Evolutionary conservation across 2,329 filamentous ascomycete species (phyloP).

Genomic region (Anisogramma anomala): DNA sequence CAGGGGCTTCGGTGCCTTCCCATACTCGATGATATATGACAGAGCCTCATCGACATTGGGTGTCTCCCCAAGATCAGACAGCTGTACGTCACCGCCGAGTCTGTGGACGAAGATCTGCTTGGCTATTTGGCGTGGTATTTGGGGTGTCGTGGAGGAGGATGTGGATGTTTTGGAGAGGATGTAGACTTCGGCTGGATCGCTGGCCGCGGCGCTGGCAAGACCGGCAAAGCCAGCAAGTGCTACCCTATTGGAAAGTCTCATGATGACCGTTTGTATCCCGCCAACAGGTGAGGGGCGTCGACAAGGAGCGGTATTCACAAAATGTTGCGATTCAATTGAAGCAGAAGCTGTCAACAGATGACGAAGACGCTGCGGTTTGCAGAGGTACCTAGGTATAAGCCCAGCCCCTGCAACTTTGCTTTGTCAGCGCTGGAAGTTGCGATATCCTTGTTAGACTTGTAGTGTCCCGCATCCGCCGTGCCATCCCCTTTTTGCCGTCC

Average conservation of each 20-base stretch:
- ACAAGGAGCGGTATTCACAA: not conserved
- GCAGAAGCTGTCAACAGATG: conserved; percentile 5
- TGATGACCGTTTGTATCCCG: conserved; percentile 13
- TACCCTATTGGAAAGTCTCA: conserved; percentile 23
- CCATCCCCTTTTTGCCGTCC: too few species aligned
- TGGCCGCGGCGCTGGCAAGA: conserved; percentile 25
- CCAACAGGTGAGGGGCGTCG: not conserved
- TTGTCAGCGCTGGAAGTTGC: not conserved
- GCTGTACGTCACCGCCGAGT: conserved; percentile 35
- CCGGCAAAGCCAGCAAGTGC: conserved; percentile 22
- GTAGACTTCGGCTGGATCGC: conserved; percentile 40
- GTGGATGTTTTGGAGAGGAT: conserved; percentile 31
- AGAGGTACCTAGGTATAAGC: not conserved
- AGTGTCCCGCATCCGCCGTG: too few species aligned
- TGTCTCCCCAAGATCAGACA: conserved; percentile 35
- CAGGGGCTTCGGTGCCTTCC: conserved; percentile 38
- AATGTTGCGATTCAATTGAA: not conserved
- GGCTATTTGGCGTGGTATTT: conserved; percentile 41
- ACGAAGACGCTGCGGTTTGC: conserved; percentile 2
- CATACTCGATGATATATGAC: conserved; percentile 48
- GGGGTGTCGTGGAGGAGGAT: conserved; percentile 24
- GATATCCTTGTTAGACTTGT: not conserved
- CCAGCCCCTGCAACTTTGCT: not conserved
- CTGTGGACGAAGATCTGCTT: conserved; percentile 49
- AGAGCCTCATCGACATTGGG: conserved; percentile 38